phyloP scores from a whole-genome alignment of 768 basidiomycete species.

The Serendipita sp. region DNA sequence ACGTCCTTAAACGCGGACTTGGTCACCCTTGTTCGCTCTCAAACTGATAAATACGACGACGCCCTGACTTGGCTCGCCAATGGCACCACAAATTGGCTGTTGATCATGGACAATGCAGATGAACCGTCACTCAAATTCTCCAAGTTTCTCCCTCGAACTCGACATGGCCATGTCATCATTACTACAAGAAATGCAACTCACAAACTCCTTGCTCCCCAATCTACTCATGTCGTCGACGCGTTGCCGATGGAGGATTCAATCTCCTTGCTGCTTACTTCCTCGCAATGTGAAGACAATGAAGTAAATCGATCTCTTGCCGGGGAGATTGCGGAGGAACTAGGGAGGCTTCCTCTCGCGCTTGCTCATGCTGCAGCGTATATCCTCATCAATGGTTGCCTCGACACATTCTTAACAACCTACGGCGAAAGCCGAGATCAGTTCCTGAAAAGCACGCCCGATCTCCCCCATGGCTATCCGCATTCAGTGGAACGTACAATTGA shows the following conservation, averaged over 20 bases:
- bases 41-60: too few species aligned
- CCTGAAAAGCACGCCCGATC: neutral
- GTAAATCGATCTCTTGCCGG: neutral
- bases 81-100: neutral
- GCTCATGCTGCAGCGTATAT: neutral
- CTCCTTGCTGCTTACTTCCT: neutral
- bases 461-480: neutral
- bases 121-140: neutral
- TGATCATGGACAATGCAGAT: constrained; percentile 6
- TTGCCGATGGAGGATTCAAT: neutral
- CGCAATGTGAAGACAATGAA: neutral
- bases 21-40: too few species aligned
- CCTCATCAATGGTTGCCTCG: neutral
- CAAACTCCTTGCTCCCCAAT: neutral
- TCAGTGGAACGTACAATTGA: neutral
- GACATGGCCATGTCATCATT: neutral
- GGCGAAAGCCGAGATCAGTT: neutral
- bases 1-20: too few species aligned
- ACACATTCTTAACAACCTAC: neutral
- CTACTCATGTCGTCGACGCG: neutral
- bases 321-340: neutral
- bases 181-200: neutral
- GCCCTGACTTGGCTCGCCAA: too few species aligned
- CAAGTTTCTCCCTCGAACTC: neutral
- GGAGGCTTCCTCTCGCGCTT: neutral